These are phyloP conservation scores for Thozetella sp. DNA, from an alignment of 495 filamentous ascomycete genomes.

Conservation along the genomic window DNA sequence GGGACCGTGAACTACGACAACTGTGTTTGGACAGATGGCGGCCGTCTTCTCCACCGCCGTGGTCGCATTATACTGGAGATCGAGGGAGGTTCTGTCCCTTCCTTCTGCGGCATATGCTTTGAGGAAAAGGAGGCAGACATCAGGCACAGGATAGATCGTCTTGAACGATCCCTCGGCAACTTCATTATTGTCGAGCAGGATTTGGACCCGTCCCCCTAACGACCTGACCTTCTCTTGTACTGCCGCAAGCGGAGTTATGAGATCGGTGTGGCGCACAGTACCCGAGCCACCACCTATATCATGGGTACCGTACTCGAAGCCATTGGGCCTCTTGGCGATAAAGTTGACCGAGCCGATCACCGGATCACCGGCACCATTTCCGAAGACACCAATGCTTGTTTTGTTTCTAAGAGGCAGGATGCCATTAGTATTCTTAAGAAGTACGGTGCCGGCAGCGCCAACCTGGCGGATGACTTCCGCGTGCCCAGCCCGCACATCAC, in stretches of 20 bases:
- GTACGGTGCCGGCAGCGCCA: conserved; percentile 66
- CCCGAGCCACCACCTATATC: conserved; percentile 67
- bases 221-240: no score
- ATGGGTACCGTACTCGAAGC: conserved; percentile 60
- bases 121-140: no score
- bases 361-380: conserved; percentile 74
- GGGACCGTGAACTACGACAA: conserved; percentile 89
- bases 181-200: no score
- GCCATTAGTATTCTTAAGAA: conserved; percentile 74
- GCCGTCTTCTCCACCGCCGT: conserved; percentile 69
- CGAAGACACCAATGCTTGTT: conserved; percentile 64
- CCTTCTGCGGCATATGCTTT: conserved; percentile 68
- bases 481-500: no score
- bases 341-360: conserved; percentile 45
- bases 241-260: no score
- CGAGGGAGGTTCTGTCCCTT: conserved; percentile 66
- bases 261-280: no score
- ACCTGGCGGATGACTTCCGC: no score
- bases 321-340: conserved; percentile 53
- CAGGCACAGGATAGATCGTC: no score
- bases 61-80: conserved; percentile 76
- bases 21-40: conserved; percentile 61
- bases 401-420: conserved; percentile 64
- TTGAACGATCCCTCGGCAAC: no score
- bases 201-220: no score